Base-by-base conservation (phyloP, 2,329 filamentous ascomycete genomes). In the Whalleya microplaca region DNA sequence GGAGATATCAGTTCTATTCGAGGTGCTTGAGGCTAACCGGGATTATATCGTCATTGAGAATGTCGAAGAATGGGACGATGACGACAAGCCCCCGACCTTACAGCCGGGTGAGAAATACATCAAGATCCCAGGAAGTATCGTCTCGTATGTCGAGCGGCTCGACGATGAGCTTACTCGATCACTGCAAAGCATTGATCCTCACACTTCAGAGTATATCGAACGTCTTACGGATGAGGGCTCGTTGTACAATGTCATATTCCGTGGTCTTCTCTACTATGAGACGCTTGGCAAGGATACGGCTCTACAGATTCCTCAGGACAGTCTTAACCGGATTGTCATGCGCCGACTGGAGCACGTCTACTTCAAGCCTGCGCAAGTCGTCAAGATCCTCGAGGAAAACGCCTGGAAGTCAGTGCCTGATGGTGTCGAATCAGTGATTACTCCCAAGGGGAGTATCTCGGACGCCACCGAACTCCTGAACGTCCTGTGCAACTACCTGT, bases 171-270 rank as follows among this genome's bases (percentile, higher is more conserved):
- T 99, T 63, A 96, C 91, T 59, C 89, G 95, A 68, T 97, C 95
- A n/a, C 83, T 99, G 50, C 95, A 99, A 77, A 91, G 89, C 76
- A 97, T 99, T 71, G 95, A 99, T 73, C 96, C 95, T 55, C 95
- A 99, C 78, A 99, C 95, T 41, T 95, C 95, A 27, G 95, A 99
- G 78, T 99, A 99, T 73, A 96, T 99, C 61, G 95, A 99, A 73
- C 87, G 96, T 56, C 80, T 99, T 58, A 89, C 90, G 53, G 95
- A 99, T 69, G 95, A 99, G 80, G 89, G 89, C 61, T 80, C 88
- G 47, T 82, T 99, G 49, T 99, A 99, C 81, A 92, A 91, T 76
- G 89, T 92, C 76, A 91, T 99, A 73, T 89, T 97, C 73, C 91
- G 92, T 62, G 87, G 90, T 45, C 83, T 92, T 69, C 83, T 96